phyloP scores from a whole-genome alignment of 2,329 filamentous ascomycete species.

The Colletotrichum sp. region DNA sequence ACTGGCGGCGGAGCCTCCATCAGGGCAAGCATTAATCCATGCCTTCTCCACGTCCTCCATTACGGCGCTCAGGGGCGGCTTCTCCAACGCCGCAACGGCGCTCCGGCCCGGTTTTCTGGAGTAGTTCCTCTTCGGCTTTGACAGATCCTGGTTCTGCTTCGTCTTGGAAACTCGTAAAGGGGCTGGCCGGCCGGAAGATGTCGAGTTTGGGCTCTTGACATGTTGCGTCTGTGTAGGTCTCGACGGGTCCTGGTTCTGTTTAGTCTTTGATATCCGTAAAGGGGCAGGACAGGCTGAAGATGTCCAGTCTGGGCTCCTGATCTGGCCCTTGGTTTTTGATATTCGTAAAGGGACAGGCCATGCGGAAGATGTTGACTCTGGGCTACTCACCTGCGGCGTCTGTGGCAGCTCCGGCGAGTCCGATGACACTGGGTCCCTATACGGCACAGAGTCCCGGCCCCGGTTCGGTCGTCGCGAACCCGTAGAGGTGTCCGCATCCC shows the following conservation, averaged over 20 bases:
- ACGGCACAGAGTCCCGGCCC: not conserved
- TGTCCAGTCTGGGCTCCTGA: not conserved
- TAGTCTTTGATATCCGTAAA: not conserved
- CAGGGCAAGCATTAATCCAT: not conserved
- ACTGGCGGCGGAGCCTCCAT: not conserved
- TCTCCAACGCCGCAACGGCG: not conserved
- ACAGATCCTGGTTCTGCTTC: not conserved
- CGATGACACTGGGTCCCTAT: not conserved
- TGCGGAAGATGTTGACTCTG: not conserved
- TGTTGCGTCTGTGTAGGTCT: not conserved
- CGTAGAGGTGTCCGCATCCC: not conserved
- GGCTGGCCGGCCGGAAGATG: not conserved
- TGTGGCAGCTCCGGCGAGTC: not conserved
- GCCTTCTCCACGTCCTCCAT: not conserved
- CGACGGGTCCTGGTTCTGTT: not conserved
- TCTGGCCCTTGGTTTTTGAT: not conserved
- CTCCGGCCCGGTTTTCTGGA: not conserved
- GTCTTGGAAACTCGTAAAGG: not conserved
- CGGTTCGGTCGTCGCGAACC: not conserved
- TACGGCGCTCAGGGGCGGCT: not conserved
- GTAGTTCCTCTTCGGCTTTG: not conserved
- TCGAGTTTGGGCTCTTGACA: not conserved
- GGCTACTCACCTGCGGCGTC: not conserved
- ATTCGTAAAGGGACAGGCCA: not conserved
- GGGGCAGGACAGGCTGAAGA: not conserved